Conservation (phyloP, 768 basidiomycete genomes). For the Amyloporia xantha region DNA sequence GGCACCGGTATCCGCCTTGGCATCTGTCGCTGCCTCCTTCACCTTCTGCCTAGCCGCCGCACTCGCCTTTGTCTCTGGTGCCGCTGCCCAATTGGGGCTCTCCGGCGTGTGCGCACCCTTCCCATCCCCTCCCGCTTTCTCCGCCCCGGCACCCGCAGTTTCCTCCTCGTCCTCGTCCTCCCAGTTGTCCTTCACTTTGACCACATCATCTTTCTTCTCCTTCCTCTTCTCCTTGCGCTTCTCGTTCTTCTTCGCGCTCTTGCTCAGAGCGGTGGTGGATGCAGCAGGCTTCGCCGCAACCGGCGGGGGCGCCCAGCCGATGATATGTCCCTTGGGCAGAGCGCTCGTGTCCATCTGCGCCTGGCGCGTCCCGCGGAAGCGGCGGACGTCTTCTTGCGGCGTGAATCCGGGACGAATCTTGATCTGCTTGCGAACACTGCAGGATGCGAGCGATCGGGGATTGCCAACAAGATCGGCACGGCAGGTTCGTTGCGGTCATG, state of each 20-base stretch:
- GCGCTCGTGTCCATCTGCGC: constrained; percentile 58
- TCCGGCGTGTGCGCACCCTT: constrained; percentile 9
- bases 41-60: constrained; percentile 1
- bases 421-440: constrained; percentile 78
- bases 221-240: constrained; percentile 69
- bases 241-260: constrained; percentile 68
- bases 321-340: constrained; percentile 72
- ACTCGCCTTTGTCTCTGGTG: no score
- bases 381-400: constrained; percentile 88
- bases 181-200: constrained; percentile 67
- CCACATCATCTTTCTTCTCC: constrained; percentile 43
- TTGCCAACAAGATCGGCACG: background rate
- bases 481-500: background rate
- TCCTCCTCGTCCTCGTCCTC: constrained; percentile 61
- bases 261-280: constrained; percentile 30
- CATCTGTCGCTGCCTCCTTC: constrained; percentile 1
- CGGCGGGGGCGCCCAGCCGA: constrained; percentile 71
- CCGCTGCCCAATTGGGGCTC: constrained; percentile 17
- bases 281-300: constrained; percentile 20
- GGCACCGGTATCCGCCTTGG: constrained; percentile 19
- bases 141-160: constrained; percentile 11
- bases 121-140: constrained; percentile 20
- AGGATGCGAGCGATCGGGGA: constrained; percentile 1
- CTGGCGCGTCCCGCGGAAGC: constrained; percentile 76
- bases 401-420: constrained; percentile 92